Base-by-base conservation (phyloP, 371 early-diverging fungal genomes). In the Zychaea mexicana region DNA sequence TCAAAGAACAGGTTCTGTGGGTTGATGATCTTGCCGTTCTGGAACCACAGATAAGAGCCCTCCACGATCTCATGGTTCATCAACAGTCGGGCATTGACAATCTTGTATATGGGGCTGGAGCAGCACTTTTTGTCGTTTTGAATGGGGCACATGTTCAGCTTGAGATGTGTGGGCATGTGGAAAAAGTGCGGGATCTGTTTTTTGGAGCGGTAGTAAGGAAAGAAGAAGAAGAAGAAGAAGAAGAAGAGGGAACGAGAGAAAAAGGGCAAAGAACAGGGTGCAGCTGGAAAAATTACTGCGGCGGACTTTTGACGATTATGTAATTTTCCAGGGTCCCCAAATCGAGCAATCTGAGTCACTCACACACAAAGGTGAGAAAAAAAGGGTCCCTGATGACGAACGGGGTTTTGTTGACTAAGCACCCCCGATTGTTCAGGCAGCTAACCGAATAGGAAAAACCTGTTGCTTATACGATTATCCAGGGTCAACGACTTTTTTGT, bases 1-100 rank as follows among this genome's bases (percentile, higher is more conserved):
- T 81, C 76, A 72, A 87, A 94, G 67, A 94, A 94, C 56, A 88
- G 73, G 49, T 76, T 74, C 61, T 86, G 86, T 2, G 92, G 92
- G 64, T 94, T 87, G 36, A 92, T 84, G 65, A 94, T 89, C 72
- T 88, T 89, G 62, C 93, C 92, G 61, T 87, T 82, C 59, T 88
- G 88, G 52, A 92, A 85, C 85, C 90, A 94, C 38, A 94, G 73
- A 61, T 87, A 87, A 31, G 87, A 85, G 64, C 92, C 79, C 54
- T 88, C 82, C 8, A 90, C 83, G 38, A 94, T 86, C 65, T 83
- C 67, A 68, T 91, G 91, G 69, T 91, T 78, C n/a, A 84, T 70
- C 52, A 94, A 76, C 42, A 94, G 73, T 52, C 89, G 83, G 65
- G 90, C 90, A 78, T 93, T 92, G 61, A 87, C 81, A 55, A 94